Percentiles rank a stretch among this genome's conserved stretches.
phyloP scores from a whole-genome alignment of 2,329 filamentous ascomycete genomes.

The Microcera coccophila region DNA sequence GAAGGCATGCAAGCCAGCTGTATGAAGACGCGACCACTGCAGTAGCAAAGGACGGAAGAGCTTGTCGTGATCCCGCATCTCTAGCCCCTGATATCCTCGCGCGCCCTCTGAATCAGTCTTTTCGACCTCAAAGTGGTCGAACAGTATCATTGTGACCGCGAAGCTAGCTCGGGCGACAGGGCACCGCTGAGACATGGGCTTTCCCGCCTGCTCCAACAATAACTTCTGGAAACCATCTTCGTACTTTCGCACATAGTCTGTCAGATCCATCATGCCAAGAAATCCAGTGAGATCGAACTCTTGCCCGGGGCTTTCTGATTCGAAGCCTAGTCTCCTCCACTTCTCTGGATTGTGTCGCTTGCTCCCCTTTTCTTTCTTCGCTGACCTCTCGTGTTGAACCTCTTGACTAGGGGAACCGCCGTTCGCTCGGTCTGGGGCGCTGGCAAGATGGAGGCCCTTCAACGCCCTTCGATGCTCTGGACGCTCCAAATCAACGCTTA shows the following conservation, averaged over 20 bases:
- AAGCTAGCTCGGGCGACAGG: constrained; percentile 84
- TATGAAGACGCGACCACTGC: constrained; percentile 90
- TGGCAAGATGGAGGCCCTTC: constrained; percentile 80
- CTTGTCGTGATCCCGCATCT: constrained; percentile 76
- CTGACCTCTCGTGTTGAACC: constrained; percentile 29
- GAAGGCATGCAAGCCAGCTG: constrained; percentile 79
- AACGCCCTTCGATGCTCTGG: constrained; percentile 84
- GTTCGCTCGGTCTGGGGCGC: constrained; percentile 60
- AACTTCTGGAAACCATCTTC: constrained; percentile 92
- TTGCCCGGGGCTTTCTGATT: constrained; percentile 77
- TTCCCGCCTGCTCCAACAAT: constrained; percentile 80
- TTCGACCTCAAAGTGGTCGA: constrained; percentile 94
- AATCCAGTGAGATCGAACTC: constrained; percentile 88
- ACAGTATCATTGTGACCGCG: constrained; percentile 80
- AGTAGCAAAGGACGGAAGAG: constrained; percentile 82
- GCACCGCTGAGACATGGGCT: constrained; percentile 68
- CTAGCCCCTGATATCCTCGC: constrained; percentile 69
- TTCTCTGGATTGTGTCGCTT: constrained; percentile 81
- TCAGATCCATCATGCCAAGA: constrained; percentile 94
- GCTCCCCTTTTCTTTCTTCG: constrained; percentile 60
- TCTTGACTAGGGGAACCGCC: constrained; percentile 37
- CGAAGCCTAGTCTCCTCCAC: constrained; percentile 88
- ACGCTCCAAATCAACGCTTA: constrained; percentile 78
- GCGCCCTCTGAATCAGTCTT: constrained; percentile 75
- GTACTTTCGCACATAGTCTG: constrained; percentile 87